Evolutionary conservation across 306 rosid genomes (phyloP).

Genomic region (Hippophae gyantsensis): DNA sequence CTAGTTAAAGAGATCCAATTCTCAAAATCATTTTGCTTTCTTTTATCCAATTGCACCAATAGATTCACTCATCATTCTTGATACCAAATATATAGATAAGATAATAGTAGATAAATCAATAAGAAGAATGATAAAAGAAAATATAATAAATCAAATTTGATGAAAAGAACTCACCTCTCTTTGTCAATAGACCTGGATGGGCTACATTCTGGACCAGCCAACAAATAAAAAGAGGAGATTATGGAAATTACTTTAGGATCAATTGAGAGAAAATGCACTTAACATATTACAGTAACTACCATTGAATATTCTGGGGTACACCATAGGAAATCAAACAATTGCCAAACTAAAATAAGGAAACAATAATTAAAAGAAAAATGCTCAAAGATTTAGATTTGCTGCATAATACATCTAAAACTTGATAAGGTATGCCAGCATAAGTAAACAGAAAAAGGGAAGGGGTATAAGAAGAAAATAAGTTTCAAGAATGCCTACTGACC

Average conservation of each 20-base stretch:
- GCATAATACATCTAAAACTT: no score
- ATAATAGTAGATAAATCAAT: background rate
- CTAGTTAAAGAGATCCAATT: no score
- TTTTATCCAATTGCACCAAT: no score
- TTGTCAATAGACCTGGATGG: slow-evolving; percentile 53
- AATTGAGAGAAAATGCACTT: background rate
- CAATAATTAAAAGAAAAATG: no score
- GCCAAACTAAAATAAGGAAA: no score
- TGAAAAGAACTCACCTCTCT: slow-evolving; percentile 33
- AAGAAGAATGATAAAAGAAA: background rate
- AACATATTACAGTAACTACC: no score
- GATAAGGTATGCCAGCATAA: no score
- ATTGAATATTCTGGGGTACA: no score
- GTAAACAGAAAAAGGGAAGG: slow-evolving; percentile 7
- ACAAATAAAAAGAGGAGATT: background rate
- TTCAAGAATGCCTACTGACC: slow-evolving; percentile 39
- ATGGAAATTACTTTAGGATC: background rate
- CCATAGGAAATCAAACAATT: no score
- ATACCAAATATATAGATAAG: background rate
- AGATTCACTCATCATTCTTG: no score
- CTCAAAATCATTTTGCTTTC: no score
- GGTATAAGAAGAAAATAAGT: background rate
- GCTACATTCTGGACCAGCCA: slow-evolving; percentile 48
- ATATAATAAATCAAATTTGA: background rate
- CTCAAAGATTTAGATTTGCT: no score